Conservation (phyloP, 495 filamentous ascomycete genomes). For the Penicillium ochrochloron region DNA sequence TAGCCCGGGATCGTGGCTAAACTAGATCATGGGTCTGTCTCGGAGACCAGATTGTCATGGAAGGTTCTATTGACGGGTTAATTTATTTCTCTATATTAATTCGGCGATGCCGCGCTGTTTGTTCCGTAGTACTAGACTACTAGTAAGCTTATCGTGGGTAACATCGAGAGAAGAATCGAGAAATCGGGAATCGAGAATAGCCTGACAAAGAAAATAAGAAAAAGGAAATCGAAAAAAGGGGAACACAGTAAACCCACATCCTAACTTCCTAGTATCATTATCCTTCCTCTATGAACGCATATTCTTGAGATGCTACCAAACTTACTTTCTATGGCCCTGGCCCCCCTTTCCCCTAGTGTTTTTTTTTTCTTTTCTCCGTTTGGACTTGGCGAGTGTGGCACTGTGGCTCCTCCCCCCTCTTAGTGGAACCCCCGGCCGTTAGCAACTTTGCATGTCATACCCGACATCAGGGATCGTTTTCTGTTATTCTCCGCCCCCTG, state of each 20-base stretch:
- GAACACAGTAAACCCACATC: not conserved
- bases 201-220: not conserved
- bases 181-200: not conserved
- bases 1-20: slow-evolving; percentile 8
- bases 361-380: not conserved
- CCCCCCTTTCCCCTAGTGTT: not conserved
- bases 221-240: not conserved
- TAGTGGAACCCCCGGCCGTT: slow-evolving; percentile 16
- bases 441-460: slow-evolving; percentile 22
- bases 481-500: slow-evolving; percentile 11
- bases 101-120: not conserved
- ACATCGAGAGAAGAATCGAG: not conserved
- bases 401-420: not conserved
- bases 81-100: slow-evolving; percentile 3
- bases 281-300: not conserved
- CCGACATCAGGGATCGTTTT: not conserved
- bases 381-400: not conserved
- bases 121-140: no score
- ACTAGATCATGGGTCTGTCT: slow-evolving; percentile 3
- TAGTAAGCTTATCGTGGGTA: not conserved
- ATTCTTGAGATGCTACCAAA: not conserved
- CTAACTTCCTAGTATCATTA: not conserved
- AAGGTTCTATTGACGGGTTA: not conserved
- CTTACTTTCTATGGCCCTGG: not conserved
- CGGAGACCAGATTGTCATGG: not conserved